phyloP scores from a whole-genome alignment of 2,329 filamentous ascomycete species.

The Byssothecium circinans region DNA sequence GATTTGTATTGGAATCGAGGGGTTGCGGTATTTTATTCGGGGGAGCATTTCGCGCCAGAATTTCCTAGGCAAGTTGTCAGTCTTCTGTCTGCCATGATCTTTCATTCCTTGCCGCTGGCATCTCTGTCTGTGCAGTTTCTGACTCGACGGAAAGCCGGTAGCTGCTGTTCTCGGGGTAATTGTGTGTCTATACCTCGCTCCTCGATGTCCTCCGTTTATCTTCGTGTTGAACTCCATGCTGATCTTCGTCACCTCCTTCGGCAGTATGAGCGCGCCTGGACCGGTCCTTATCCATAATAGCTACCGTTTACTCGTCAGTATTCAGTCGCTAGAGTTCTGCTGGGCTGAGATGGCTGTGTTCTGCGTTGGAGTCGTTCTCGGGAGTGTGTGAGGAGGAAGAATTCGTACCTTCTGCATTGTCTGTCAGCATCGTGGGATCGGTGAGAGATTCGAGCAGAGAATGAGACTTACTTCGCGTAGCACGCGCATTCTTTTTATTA shows the following conservation, averaged over 20 bases:
- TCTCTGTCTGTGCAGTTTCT: too few relatives aligned
- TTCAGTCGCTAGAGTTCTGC: neutral
- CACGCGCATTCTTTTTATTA: slow-evolving; percentile 72
- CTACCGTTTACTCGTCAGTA: slow-evolving; percentile 48
- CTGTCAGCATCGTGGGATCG: slow-evolving; percentile 23
- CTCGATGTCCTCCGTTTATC: slow-evolving; percentile 68
- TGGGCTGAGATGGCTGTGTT: neutral
- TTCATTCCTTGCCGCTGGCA: too few relatives aligned
- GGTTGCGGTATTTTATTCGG: slow-evolving; percentile 93
- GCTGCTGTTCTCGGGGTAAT: neutral
- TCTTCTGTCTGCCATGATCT: too few relatives aligned
- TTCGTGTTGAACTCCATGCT: slow-evolving; percentile 70
- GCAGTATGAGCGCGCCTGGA: slow-evolving; percentile 79
- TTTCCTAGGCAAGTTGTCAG: slow-evolving; percentile 58
- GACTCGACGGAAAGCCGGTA: too few relatives aligned
- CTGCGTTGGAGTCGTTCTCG: slow-evolving; percentile 8
- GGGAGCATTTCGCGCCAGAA: slow-evolving; percentile 86
- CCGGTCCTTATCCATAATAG: slow-evolving; percentile 76
- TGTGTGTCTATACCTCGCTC: slow-evolving; percentile 62
- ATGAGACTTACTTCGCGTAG: slow-evolving; percentile 66
- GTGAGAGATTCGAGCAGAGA: neutral
- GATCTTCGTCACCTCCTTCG: slow-evolving; percentile 73
- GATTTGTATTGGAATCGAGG: slow-evolving; percentile 78
- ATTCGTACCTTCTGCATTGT: slow-evolving; percentile 35
- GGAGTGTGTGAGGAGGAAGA: slow-evolving; percentile 16